phyloP scores from a whole-genome alignment of 352 stramenopile genomes.

The Thalassiosira exigua region DNA sequence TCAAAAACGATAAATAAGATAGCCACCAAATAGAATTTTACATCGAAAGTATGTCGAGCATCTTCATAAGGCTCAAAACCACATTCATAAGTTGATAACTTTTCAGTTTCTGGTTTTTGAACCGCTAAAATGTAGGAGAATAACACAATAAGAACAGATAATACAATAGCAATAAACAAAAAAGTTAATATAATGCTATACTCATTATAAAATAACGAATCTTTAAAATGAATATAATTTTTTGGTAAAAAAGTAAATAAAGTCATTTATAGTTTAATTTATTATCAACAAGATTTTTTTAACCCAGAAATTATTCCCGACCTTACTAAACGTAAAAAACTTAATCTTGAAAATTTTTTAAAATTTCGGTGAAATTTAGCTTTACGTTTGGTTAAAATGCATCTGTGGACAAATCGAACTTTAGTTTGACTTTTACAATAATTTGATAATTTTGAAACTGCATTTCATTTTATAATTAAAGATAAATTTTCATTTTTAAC shows the following conservation, averaged over 20 bases:
- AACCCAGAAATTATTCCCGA: slow-evolving; percentile 72
- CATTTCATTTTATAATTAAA: slow-evolving; percentile 44
- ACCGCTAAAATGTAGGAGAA: slow-evolving; percentile 55
- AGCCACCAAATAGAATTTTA: slow-evolving; percentile 72
- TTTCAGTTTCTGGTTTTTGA: slow-evolving; percentile 63
- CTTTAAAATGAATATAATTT: slow-evolving; percentile 10
- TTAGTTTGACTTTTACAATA: slow-evolving; percentile 37
- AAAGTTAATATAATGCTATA: slow-evolving; percentile 47
- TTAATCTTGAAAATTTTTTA: slow-evolving; percentile 75
- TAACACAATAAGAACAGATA: slow-evolving; percentile 43
- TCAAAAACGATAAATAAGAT: slow-evolving; percentile 69
- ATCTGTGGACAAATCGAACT: slow-evolving; percentile 42
- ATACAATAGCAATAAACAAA: slow-evolving; percentile 58
- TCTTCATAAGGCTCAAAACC: slow-evolving; percentile 73
- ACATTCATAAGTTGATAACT: slow-evolving; percentile 71
- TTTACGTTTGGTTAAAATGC: slow-evolving; percentile 65
- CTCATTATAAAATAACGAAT: slow-evolving; percentile 52
- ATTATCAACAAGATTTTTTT: slow-evolving; percentile 77
- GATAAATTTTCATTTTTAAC: slow-evolving; percentile 52
- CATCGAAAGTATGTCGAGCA: slow-evolving; percentile 62
- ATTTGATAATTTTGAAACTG: slow-evolving; percentile 35
- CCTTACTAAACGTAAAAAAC: slow-evolving; percentile 70
- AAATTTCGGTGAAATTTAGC: slow-evolving; percentile 78
- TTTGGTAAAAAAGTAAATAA: slow-evolving; percentile 62
- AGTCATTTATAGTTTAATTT: slow-evolving; percentile 82